A percentile compares a stretch with the other conserved stretches of the same genome.
Conservation (phyloP, 1,284 basidiomycete species). For the Moniliella sp. region DNA sequence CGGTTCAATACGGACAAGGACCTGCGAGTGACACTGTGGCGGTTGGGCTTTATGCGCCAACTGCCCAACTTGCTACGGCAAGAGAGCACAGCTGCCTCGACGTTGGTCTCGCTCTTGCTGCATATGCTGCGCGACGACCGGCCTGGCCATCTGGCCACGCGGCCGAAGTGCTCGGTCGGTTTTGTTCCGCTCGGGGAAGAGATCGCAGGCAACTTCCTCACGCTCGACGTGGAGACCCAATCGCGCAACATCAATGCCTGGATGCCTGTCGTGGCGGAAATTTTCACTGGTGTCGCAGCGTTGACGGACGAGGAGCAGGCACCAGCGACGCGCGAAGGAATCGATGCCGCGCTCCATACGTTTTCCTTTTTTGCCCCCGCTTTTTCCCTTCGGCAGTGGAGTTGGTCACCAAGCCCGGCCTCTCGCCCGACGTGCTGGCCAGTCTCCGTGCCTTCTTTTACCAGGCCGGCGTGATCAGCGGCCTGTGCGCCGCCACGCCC, state of each 20-base stretch:
- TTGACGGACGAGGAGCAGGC: constrained; percentile 54
- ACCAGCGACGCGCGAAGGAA: constrained; percentile 3
- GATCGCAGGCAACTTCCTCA: constrained; percentile 72
- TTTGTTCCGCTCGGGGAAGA: constrained; percentile 80
- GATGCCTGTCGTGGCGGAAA: constrained; percentile 88
- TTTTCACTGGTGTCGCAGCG: constrained; percentile 65
- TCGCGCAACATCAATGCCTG: constrained; percentile 86
- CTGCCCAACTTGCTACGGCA: constrained; percentile 92
- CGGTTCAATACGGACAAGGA: constrained; percentile 98
- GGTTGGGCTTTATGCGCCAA: constrained; percentile 99
- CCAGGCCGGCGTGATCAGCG: constrained; percentile 13
- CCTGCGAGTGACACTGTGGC: constrained; percentile 84
- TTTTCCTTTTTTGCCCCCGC: constrained; percentile 11
- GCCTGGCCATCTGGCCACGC: constrained; percentile 55
- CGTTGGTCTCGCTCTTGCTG: constrained; percentile 70
- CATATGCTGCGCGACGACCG: constrained; percentile 86
- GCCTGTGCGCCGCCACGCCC: too few relatives aligned
- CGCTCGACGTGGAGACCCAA: constrained; percentile 70
- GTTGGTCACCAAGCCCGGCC: constrained; percentile 15
- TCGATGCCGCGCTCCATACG: constrained; percentile 1
- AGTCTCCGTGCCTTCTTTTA: constrained; percentile 10
- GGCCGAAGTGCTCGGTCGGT: constrained; percentile 62
- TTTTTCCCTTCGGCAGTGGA: constrained; percentile 29
- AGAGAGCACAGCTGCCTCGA: constrained; percentile 86
- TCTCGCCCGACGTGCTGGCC: constrained; percentile 10